Percentiles rank a stretch among this genome's conserved stretches.
These are phyloP conservation scores for Iberis pinnata DNA, from an alignment of 345 rosid species.

Conservation along the genomic window DNA sequence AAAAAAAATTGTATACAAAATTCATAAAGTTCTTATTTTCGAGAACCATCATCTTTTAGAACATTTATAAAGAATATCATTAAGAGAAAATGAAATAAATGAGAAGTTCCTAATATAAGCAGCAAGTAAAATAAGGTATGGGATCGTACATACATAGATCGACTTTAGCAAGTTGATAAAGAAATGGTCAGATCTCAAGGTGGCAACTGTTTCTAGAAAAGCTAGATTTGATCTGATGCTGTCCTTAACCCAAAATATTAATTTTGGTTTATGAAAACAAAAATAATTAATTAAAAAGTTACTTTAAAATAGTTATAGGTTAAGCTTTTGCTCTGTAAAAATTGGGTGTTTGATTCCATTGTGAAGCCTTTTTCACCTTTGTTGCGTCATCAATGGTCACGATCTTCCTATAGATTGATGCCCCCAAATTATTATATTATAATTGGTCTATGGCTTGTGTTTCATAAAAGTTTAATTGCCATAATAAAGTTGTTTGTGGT, in stretches of 20 bases:
- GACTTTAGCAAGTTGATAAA: constrained; percentile 31
- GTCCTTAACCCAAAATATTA: constrained; percentile 21
- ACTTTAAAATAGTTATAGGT: constrained; percentile 14
- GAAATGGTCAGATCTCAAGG: constrained; percentile 32
- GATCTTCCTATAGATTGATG: constrained; percentile 27
- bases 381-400: constrained; percentile 24
- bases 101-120: too few species aligned
- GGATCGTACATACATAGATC: constrained; percentile 21
- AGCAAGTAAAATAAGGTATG: background rate
- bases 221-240: constrained; percentile 33
- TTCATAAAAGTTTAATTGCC: constrained; percentile 15
- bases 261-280: constrained; percentile 4
- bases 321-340: constrained; percentile 31
- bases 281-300: too few species aligned
- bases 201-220: constrained; percentile 22
- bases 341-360: constrained; percentile 27
- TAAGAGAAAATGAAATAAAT: too few species aligned
- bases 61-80: too few species aligned
- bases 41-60: too few species aligned
- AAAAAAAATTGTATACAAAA: too few species aligned
- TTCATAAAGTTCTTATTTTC: too few species aligned
- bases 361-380: constrained; percentile 24
- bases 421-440: constrained; percentile 1
- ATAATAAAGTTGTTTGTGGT: constrained; percentile 15
- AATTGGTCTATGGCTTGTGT: constrained; percentile 14